These are phyloP conservation scores for Verticillium klebahnii DNA, from an alignment of 2,329 filamentous ascomycete genomes.

Conservation along the genomic window DNA sequence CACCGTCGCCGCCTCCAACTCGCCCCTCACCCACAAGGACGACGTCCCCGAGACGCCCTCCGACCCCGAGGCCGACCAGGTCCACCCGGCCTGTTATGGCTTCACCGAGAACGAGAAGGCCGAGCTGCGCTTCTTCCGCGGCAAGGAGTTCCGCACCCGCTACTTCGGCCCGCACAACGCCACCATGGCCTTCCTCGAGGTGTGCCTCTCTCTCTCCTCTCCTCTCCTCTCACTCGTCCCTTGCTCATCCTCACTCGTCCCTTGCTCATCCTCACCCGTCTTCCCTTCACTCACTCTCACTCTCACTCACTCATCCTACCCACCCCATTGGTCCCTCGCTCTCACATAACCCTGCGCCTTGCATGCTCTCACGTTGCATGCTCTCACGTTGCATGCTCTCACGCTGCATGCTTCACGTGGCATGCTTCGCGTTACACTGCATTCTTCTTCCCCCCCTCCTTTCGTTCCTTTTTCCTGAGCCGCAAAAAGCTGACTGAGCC, in stretches of 20 bases:
- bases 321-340: too few relatives aligned
- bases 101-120: conserved; percentile 35
- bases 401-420: too few relatives aligned
- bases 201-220: conserved; percentile 13
- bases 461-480: too few relatives aligned
- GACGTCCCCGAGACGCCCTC: conserved; percentile 28
- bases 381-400: too few relatives aligned
- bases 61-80: conserved; percentile 20
- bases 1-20: conserved; percentile 40
- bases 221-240: background rate
- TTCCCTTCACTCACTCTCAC: background rate
- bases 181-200: conserved; percentile 54
- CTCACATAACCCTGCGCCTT: too few relatives aligned
- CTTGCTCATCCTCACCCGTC: background rate
- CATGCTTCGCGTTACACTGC: too few relatives aligned
- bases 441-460: too few relatives aligned
- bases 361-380: too few relatives aligned
- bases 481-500: background rate
- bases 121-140: conserved; percentile 53
- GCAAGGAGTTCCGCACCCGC: conserved; percentile 55
- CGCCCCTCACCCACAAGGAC: conserved; percentile 41
- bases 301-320: too few relatives aligned
- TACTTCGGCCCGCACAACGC: conserved; percentile 59
- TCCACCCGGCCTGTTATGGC: conserved; percentile 1
- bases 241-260: background rate